These are phyloP conservation scores for Fusarium sp. DNA, from an alignment of 2,329 filamentous ascomycete genomes.

Conservation along the genomic window DNA sequence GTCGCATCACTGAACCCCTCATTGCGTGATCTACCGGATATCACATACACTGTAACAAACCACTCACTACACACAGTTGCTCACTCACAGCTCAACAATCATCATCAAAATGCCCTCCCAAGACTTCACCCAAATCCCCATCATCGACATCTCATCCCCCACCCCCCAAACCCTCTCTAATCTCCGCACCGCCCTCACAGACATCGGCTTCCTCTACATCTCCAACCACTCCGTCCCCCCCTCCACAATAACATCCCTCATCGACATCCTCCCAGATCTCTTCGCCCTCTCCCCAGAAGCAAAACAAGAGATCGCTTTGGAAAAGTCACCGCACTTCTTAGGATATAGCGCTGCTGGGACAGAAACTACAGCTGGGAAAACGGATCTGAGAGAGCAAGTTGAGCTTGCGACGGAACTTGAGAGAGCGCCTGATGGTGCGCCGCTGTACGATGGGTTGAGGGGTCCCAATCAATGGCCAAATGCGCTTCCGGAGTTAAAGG, in stretches of 20 bases:
- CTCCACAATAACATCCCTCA: slow-evolving; percentile 49
- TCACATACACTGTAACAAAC: background rate
- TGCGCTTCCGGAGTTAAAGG: slow-evolving; percentile 46
- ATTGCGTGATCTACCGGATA: background rate
- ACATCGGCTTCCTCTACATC: slow-evolving; percentile 64
- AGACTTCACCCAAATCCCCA: slow-evolving; percentile 54
- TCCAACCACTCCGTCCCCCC: slow-evolving; percentile 56
- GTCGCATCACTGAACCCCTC: background rate
- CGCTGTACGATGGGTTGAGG: slow-evolving; percentile 54
- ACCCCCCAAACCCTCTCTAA: slow-evolving; percentile 52
- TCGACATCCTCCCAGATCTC: slow-evolving; percentile 52
- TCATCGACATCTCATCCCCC: slow-evolving; percentile 58
- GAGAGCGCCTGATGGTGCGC: slow-evolving; percentile 46
- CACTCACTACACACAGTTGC: background rate
- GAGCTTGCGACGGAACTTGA: slow-evolving; percentile 66
- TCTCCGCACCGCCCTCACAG: slow-evolving; percentile 57
- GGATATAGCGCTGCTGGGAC: slow-evolving; percentile 65
- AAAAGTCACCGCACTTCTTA: slow-evolving; percentile 67
- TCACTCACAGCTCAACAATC: background rate
- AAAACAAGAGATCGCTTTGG: slow-evolving; percentile 54
- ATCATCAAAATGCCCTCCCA: background rate
- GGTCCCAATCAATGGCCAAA: slow-evolving; percentile 61
- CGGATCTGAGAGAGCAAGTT: slow-evolving; percentile 66
- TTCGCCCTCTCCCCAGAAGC: slow-evolving; percentile 51
- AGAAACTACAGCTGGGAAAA: slow-evolving; percentile 63